Conservation (phyloP, 495 filamentous ascomycete species). For the Penicillium psychrofluorescens region DNA sequence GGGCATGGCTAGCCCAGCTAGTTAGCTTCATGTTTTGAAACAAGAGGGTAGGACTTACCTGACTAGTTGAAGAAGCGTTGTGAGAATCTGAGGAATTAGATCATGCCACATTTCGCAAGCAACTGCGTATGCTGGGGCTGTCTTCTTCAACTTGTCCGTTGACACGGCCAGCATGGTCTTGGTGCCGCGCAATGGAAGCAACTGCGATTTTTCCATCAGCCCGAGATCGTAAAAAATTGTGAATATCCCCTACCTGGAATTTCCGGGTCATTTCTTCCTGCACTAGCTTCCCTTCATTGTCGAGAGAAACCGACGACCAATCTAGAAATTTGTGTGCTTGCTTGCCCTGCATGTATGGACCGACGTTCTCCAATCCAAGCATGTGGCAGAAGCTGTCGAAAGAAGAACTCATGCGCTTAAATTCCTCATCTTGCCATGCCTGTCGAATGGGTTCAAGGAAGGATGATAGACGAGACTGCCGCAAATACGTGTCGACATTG, state of each 20-base stretch:
- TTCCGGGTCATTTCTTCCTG: conserved; percentile 63
- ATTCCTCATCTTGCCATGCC: conserved; percentile 67
- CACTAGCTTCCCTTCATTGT: conserved; percentile 68
- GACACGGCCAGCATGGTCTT: conserved; percentile 86
- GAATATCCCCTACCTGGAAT: conserved; percentile 47
- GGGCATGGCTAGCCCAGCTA: conserved; percentile 56
- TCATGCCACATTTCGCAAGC: conserved; percentile 78
- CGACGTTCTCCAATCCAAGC: conserved; percentile 70
- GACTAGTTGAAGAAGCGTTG: conserved; percentile 78
- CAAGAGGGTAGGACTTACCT: conserved; percentile 39
- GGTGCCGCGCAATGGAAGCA: conserved; percentile 74
- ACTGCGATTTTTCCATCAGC: conserved; percentile 25
- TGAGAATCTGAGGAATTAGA: conserved; percentile 72
- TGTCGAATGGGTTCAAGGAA: conserved; percentile 75
- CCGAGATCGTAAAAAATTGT: background rate
- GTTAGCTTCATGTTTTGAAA: conserved; percentile 1
- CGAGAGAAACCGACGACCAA: conserved; percentile 71
- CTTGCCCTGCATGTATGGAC: conserved; percentile 66
- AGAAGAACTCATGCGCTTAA: conserved; percentile 62
- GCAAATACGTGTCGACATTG: conserved; percentile 58
- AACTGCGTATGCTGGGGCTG: conserved; percentile 56
- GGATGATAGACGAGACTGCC: conserved; percentile 55
- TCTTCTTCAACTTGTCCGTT: conserved; percentile 75
- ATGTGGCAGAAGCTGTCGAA: conserved; percentile 75
- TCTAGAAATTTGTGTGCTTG: conserved; percentile 71